phyloP scores from a whole-genome alignment of 371 early-diverging fungal genomes.

The Haplosporangium sp. region DNA sequence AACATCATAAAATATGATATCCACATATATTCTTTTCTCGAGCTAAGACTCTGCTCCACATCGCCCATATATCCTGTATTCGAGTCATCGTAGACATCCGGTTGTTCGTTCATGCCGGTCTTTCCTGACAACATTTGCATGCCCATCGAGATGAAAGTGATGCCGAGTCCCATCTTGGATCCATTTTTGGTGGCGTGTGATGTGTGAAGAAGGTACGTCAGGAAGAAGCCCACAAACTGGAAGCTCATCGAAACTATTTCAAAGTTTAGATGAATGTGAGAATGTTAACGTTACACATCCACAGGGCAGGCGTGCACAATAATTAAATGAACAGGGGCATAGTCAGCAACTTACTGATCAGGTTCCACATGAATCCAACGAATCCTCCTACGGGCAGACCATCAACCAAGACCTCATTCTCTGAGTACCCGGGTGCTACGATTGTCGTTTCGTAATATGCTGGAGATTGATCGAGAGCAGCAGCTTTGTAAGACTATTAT shows the following conservation, averaged over 20 bases:
- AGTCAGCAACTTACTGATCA: conserved; percentile 63
- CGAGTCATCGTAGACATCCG: conserved; percentile 35
- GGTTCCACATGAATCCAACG: conserved; percentile 69
- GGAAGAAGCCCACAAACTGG: conserved; percentile 76
- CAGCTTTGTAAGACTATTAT: conserved; percentile 69
- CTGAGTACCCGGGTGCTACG: conserved; percentile 64
- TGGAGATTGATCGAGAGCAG: conserved; percentile 69
- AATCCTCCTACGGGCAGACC: conserved; percentile 72
- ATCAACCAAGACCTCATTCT: conserved; percentile 71
- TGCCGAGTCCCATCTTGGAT: conserved; percentile 69
- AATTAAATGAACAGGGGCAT: no score
- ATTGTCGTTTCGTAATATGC: conserved; percentile 71
- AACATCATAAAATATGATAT: conserved; percentile 61
- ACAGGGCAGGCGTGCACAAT: no score
- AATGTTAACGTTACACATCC: no score
- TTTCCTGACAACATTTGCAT: conserved; percentile 38
- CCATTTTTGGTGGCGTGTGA: conserved; percentile 75
- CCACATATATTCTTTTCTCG: conserved; percentile 32
- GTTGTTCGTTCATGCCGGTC: conserved; percentile 7
- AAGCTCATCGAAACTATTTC: conserved; percentile 78
- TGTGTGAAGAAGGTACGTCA: conserved; percentile 75
- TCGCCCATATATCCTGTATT: conserved; percentile 50
- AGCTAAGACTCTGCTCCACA: background rate
- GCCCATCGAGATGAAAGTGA: conserved; percentile 67
- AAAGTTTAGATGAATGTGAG: no score